Percentiles rank a stretch among this genome's conserved stretches.
Conservation (phyloP, 352 stramenopile species). For the Globisporangium perplexum region DNA sequence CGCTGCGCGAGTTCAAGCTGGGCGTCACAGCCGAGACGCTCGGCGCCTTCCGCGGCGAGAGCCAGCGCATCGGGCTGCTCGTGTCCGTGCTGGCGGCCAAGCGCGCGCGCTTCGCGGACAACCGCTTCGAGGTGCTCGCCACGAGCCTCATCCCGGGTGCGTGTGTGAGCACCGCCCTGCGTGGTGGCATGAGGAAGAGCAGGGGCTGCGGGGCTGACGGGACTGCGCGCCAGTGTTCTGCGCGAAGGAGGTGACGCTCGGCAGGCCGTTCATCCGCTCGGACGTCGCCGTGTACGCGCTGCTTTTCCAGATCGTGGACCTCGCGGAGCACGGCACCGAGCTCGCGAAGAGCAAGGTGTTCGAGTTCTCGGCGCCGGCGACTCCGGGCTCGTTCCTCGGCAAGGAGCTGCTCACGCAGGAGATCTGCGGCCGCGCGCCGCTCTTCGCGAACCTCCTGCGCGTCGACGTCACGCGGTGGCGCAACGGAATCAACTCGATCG, state of each 20-base stretch:
- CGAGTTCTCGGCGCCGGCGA: slow-evolving; percentile 26
- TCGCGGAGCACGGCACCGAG: slow-evolving; percentile 36
- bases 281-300: slow-evolving; percentile 42
- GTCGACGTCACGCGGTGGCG: slow-evolving; percentile 40
- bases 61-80: slow-evolving; percentile 42
- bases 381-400: slow-evolving; percentile 19
- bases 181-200: neutral
- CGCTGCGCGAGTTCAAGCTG: slow-evolving; percentile 55
- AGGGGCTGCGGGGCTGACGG: neutral
- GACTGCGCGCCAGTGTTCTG: slow-evolving; percentile 29
- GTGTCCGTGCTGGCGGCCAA: slow-evolving; percentile 48
- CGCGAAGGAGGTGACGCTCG: slow-evolving; percentile 49
- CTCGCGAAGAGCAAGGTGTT: slow-evolving; percentile 29
- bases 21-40: slow-evolving; percentile 62
- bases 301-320: slow-evolving; percentile 60
- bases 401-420: slow-evolving; percentile 37
- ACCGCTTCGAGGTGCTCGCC: slow-evolving; percentile 47
- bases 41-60: slow-evolving; percentile 51
- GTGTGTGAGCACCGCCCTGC: too few relatives aligned
- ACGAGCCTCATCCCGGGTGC: slow-evolving; percentile 55
- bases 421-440: slow-evolving; percentile 25
- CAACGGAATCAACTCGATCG: slow-evolving; percentile 40
- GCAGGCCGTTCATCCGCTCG: slow-evolving; percentile 32
- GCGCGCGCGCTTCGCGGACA: slow-evolving; percentile 42
- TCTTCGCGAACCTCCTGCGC: slow-evolving; percentile 65